A percentile compares a stretch with the other conserved stretches of the same genome.
Conservation (phyloP, 2,329 filamentous ascomycete species). For the Bipolaris sorokiniana region DNA sequence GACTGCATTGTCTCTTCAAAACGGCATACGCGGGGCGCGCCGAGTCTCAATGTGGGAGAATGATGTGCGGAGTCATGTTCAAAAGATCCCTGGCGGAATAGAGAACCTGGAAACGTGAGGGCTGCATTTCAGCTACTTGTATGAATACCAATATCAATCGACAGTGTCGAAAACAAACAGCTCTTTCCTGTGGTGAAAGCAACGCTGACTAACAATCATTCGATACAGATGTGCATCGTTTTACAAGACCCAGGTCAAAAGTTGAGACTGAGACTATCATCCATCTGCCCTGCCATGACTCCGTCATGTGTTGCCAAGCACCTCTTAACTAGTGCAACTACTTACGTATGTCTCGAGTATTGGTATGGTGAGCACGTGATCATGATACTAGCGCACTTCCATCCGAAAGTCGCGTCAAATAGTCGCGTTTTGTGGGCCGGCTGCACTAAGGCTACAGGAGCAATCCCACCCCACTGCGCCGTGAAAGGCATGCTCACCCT, state of each 20-base stretch:
- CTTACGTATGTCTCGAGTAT: constrained; percentile 6
- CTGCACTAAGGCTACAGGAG: constrained; percentile 18
- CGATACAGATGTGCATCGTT: background rate
- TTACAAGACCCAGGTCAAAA: background rate
- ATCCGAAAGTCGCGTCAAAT: constrained; percentile 24
- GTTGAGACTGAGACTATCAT: background rate
- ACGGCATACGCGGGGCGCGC: constrained; percentile 1
- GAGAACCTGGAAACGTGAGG: background rate
- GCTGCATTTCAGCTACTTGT: background rate
- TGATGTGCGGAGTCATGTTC: background rate
- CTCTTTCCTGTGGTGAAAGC: background rate
- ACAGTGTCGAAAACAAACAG: background rate
- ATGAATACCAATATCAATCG: background rate
- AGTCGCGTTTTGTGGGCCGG: constrained; percentile 21
- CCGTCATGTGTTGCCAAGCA: constrained; percentile 2
- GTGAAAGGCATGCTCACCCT: constrained; percentile 27
- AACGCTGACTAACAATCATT: background rate
- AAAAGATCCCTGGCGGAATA: background rate
- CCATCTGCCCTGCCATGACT: background rate
- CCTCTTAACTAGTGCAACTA: constrained; percentile 4
- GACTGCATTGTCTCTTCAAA: background rate
- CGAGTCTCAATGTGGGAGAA: background rate
- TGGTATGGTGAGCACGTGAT: constrained; percentile 14
- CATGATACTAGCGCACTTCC: constrained; percentile 7
- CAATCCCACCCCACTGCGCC: constrained; percentile 24